A percentile compares a stretch with the other conserved stretches of the same genome.
Evolutionary conservation across 345 rosid genomes (phyloP).

Genomic region (Brassica rapa): DNA sequence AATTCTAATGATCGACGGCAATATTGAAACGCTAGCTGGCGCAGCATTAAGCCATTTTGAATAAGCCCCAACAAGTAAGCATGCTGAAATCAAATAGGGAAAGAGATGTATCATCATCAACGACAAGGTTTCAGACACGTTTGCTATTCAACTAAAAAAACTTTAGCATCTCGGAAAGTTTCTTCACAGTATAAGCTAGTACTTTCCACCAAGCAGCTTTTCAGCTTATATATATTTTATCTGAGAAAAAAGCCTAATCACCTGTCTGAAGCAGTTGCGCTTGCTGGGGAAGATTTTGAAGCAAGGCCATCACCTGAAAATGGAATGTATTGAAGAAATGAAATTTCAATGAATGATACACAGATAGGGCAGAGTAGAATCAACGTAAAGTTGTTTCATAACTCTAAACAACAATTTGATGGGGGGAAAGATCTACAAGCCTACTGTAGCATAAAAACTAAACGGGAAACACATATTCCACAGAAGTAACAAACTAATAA

Average conservation of each 20-base stretch:
- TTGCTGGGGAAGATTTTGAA: slow-evolving; percentile 85
- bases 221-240: slow-evolving; percentile 15
- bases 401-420: too few relatives aligned
- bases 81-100: slow-evolving; percentile 59
- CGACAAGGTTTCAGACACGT: slow-evolving; percentile 16
- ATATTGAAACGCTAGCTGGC: slow-evolving; percentile 65
- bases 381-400: too few relatives aligned
- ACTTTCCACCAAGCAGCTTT: slow-evolving; percentile 25
- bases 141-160: slow-evolving; percentile 15
- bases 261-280: slow-evolving; percentile 96
- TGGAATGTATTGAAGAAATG: too few relatives aligned
- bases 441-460: too few relatives aligned
- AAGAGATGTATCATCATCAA: slow-evolving; percentile 21
- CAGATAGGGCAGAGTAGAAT: too few relatives aligned
- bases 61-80: slow-evolving; percentile 95
- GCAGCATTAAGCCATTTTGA: slow-evolving; percentile 96
- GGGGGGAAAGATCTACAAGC: too few relatives aligned
- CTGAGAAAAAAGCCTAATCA: slow-evolving; percentile 36
- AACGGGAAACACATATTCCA: too few relatives aligned
- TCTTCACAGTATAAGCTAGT: slow-evolving; percentile 18
- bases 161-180: slow-evolving; percentile 11
- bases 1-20: slow-evolving; percentile 71
- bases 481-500: too few relatives aligned
- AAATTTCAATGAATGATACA: too few relatives aligned
- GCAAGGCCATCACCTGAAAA: slow-evolving; percentile 78